Evolutionary conservation across 2,329 filamentous ascomycete species (phyloP), one percentile per base, ranked within the genome.

Genomic region (Cylindrodendrum hubeiense): DNA sequence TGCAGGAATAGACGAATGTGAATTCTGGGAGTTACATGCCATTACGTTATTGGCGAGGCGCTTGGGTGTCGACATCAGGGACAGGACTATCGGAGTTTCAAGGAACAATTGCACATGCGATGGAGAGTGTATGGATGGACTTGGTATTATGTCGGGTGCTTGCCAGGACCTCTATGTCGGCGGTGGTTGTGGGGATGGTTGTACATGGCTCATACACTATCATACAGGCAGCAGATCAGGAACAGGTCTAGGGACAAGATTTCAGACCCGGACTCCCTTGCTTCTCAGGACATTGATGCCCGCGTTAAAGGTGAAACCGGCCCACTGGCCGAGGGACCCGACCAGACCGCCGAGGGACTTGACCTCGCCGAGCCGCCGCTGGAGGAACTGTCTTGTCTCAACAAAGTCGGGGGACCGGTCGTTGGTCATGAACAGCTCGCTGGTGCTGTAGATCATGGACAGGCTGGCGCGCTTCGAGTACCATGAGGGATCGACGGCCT

Each of bases 351-450:
- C 90, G 4, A 94, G 70, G 4, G 83, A 86, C 71, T 87, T 85
- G 33, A 88, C 83, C 81, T 97, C 95, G 64, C 89, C 85, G 60
- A 97, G 81, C 66, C 95, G 87, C 46, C 94, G 86, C 60, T 91
- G 87, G 57, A 98, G 82, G 77, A 98, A 99, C 10, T 88, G 85
- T 69, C 90, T 90, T 4, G 96, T 98, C 67, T 95, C 93, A 10
- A 76, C 78, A 74, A 93, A 96, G n/a, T 88, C 89, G 0, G 86
- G 82, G 4, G 91, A 94, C 65, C 84, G 85, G 79, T 98, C 96
- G 64, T 92, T 94, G 22, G 94, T 98, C 94, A 98, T 98, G 81
- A 95, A 97, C 5, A 98, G 84, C 81, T 99, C 96, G 60, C 91
- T 87, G 34, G 90, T 89, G 55, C 93, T 93, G 72, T 89, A 90